Conservation (phyloP, 2,329 filamentous ascomycete species). For the Hymenoscyphus albidus region DNA sequence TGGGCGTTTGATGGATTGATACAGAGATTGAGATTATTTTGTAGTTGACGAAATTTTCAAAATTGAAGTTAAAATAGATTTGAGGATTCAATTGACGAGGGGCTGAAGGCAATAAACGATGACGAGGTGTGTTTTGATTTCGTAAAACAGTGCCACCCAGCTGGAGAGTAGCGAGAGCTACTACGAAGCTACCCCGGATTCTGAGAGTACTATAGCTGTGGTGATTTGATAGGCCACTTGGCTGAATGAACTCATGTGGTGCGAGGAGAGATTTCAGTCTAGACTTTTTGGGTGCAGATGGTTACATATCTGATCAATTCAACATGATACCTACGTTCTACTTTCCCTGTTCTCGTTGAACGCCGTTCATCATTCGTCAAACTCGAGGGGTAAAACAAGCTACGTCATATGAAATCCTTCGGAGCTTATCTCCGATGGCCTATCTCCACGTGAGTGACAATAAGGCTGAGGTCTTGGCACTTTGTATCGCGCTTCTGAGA, state of each 20-base stretch:
- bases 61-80: too few relatives aligned
- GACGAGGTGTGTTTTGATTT: conserved; percentile 2
- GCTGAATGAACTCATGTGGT: not conserved
- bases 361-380: not conserved
- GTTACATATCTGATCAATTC: not conserved
- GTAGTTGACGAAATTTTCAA: not conserved
- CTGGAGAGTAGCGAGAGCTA: not conserved
- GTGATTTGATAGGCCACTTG: conserved; percentile 1
- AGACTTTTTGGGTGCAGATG: conserved; percentile 9
- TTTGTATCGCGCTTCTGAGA: not conserved
- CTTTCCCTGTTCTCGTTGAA: not conserved
- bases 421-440: not conserved
- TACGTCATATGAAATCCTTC: not conserved
- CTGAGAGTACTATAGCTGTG: not conserved
- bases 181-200: not conserved
- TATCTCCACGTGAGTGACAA: not conserved
- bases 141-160: not conserved
- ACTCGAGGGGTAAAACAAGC: not conserved
- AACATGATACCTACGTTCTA: not conserved
- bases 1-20: not conserved
- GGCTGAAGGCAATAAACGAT: conserved; percentile 10
- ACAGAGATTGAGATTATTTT: not conserved
- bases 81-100: not conserved
- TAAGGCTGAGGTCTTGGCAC: not conserved
- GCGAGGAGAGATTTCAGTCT: not conserved